A percentile compares a stretch with the other conserved stretches of the same genome.
Evolutionary conservation across 2,329 filamentous ascomycete species (phyloP).

Genomic region (Anthostomella pinea): DNA sequence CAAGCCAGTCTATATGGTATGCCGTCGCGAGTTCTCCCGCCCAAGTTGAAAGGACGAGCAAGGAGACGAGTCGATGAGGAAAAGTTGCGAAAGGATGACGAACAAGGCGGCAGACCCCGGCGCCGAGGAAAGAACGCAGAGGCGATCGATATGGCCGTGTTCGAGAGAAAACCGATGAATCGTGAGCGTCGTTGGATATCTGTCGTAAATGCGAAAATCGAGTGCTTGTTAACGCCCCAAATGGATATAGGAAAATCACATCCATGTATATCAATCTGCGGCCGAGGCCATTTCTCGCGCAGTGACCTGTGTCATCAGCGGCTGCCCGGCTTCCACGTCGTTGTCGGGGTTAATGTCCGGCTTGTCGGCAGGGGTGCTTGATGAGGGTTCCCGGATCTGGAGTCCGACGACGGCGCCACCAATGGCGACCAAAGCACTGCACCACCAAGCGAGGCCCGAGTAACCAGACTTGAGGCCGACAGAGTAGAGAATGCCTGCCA

Average conservation of each 20-base stretch:
- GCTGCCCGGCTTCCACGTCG: constrained; percentile 15
- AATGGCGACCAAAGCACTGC: constrained; percentile 72
- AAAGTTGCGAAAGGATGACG: constrained; percentile 9
- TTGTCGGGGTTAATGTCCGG: constrained; percentile 41
- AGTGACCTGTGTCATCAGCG: constrained; percentile 6
- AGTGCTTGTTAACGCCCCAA: too few species aligned
- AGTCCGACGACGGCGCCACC: constrained; percentile 73
- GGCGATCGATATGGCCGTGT: constrained; percentile 2
- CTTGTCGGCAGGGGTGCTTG: constrained; percentile 34
- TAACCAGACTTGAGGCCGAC: constrained; percentile 76
- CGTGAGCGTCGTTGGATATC: background rate
- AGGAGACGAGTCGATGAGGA: background rate
- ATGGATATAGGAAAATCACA: too few species aligned
- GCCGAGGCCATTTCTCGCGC: constrained; percentile 7
- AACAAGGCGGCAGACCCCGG: constrained; percentile 4
- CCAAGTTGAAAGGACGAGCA: constrained; percentile 10
- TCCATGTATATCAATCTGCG: constrained; percentile 9
- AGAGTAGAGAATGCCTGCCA: constrained; percentile 83
- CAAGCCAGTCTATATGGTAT: constrained; percentile 22
- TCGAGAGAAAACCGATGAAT: background rate
- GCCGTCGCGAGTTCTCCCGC: constrained; percentile 11
- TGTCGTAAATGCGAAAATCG: too few species aligned
- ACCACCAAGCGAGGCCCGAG: constrained; percentile 93
- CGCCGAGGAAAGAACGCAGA: background rate
- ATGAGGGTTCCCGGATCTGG: constrained; percentile 66